Conservation (phyloP, 2,329 filamentous ascomycete species). For the Chaetoscypha palmicola region DNA sequence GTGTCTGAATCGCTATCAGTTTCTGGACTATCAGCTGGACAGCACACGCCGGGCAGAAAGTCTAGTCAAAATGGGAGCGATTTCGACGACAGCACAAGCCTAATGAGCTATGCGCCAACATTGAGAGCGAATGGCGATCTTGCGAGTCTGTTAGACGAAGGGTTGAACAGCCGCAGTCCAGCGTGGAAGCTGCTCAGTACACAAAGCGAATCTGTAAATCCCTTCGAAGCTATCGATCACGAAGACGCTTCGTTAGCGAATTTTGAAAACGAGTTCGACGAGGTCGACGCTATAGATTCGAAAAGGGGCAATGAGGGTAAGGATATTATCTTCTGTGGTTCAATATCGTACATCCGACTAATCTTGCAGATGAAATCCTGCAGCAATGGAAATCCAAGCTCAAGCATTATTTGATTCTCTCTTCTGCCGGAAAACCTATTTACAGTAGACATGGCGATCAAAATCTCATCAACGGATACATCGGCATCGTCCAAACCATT, state of each 20-base stretch:
- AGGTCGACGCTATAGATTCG: constrained; percentile 53
- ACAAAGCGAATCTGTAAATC: constrained; percentile 51
- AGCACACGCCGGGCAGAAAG: constrained; percentile 25
- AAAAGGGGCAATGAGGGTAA: constrained; percentile 51
- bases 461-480: constrained; percentile 82
- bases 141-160: constrained; percentile 73
- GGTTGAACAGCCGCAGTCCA: constrained; percentile 56
- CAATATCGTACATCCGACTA: constrained; percentile 15
- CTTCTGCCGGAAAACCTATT: constrained; percentile 92
- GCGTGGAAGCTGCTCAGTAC: constrained; percentile 62
- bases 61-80: constrained; percentile 39
- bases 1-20: constrained; percentile 26
- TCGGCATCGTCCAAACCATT: constrained; percentile 93
- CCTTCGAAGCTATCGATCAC: constrained; percentile 49
- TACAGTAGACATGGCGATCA: constrained; percentile 93
- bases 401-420: constrained; percentile 96
- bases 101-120: constrained; percentile 43
- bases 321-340: constrained; percentile 6
- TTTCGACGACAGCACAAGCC: constrained; percentile 41
- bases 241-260: constrained; percentile 50
- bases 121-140: constrained; percentile 57
- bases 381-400: constrained; percentile 81
- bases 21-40: constrained; percentile 20
- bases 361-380: constrained; percentile 39
- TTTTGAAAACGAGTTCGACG: constrained; percentile 73